Evolutionary conservation across 2,329 filamentous ascomycete genomes (phyloP).

Genomic region (Pseudofabraea citricarpa): DNA sequence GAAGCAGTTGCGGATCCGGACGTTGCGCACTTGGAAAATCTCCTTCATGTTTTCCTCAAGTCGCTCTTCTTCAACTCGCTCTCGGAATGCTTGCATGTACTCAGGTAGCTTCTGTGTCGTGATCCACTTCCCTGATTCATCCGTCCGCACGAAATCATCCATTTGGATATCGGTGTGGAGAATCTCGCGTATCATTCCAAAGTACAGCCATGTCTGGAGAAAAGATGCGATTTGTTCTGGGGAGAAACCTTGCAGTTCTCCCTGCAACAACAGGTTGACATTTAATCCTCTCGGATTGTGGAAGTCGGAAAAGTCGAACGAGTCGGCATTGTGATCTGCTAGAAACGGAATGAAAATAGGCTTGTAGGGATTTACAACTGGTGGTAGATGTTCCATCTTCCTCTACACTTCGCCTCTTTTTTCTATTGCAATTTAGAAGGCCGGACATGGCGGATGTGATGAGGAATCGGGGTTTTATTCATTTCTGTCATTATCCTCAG

Average conservation of each 20-base stretch:
- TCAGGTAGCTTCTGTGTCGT: constrained; percentile 6
- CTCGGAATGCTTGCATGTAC: not conserved
- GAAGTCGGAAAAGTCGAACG: constrained; percentile 4
- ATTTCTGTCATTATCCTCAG: no score
- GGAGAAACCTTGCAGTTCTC: constrained; percentile 5
- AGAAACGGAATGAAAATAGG: constrained; percentile 8
- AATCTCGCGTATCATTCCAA: constrained; percentile 8
- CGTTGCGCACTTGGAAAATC: constrained; percentile 1
- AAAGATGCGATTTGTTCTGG: constrained; percentile 1
- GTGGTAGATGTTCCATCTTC: constrained; percentile 10
- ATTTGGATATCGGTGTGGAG: constrained; percentile 1
- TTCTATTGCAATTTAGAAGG: no score
- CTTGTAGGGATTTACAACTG: constrained; percentile 5
- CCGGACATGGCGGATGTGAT: no score
- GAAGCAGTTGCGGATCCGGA: constrained; percentile 2
- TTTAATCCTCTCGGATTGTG: constrained; percentile 6
- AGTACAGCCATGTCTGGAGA: constrained; percentile 11
- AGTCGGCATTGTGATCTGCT: constrained; percentile 6
- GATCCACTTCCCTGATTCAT: constrained; percentile 6
- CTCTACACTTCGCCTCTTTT: no score
- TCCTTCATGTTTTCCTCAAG: not conserved
- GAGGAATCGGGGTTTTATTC: no score
- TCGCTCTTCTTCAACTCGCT: constrained; percentile 1
- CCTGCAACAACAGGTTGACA: constrained; percentile 5
- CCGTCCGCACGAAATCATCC: constrained; percentile 3